These are phyloP conservation scores for Exophiala phaeomuriformis DNA, from an alignment of 2,329 filamentous ascomycete genomes.

Conservation along the genomic window DNA sequence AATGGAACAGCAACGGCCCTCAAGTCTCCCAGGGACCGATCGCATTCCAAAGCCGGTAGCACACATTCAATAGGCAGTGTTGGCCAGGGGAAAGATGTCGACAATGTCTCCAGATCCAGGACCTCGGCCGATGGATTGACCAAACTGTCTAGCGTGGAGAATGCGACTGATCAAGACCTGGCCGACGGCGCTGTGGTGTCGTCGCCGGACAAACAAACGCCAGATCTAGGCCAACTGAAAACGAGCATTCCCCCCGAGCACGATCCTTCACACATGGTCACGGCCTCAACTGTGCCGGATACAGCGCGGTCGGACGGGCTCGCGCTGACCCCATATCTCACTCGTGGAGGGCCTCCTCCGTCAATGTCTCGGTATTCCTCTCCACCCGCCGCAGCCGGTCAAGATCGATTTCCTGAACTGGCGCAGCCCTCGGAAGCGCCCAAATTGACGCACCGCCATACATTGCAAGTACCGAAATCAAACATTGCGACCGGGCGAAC, in stretches of 20 bases:
- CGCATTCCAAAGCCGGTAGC: slow-evolving; percentile 38
- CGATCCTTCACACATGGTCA: slow-evolving; percentile 29
- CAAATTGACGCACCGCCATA: slow-evolving; percentile 72
- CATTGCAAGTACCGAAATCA: slow-evolving; percentile 73
- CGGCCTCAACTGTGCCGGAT: slow-evolving; percentile 32
- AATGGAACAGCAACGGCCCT: slow-evolving; percentile 38
- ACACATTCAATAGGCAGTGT: slow-evolving; percentile 42
- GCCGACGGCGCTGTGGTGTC: slow-evolving; percentile 23
- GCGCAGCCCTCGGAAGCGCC: slow-evolving; percentile 50
- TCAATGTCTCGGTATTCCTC: slow-evolving; percentile 36
- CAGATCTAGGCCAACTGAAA: slow-evolving; percentile 15
- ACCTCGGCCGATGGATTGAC: slow-evolving; percentile 22
- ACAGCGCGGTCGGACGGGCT: slow-evolving; percentile 24
- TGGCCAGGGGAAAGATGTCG: slow-evolving; percentile 26
- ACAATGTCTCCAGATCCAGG: slow-evolving; percentile 30
- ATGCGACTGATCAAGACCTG: slow-evolving; percentile 9
- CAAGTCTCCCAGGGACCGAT: slow-evolving; percentile 36
- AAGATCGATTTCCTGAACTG: slow-evolving; percentile 14
- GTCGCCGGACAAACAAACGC: slow-evolving; percentile 27
- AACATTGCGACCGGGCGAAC: slow-evolving; percentile 50
- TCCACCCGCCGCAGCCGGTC: slow-evolving; percentile 37
- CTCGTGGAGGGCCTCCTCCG: background rate
- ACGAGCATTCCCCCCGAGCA: slow-evolving; percentile 23
- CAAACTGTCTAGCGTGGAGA: slow-evolving; percentile 25
- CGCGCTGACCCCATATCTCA: background rate